Evolutionary conservation across 2,329 filamentous ascomycete species (phyloP).

Genomic region (Parasarocladium wereldwijsianum): DNA sequence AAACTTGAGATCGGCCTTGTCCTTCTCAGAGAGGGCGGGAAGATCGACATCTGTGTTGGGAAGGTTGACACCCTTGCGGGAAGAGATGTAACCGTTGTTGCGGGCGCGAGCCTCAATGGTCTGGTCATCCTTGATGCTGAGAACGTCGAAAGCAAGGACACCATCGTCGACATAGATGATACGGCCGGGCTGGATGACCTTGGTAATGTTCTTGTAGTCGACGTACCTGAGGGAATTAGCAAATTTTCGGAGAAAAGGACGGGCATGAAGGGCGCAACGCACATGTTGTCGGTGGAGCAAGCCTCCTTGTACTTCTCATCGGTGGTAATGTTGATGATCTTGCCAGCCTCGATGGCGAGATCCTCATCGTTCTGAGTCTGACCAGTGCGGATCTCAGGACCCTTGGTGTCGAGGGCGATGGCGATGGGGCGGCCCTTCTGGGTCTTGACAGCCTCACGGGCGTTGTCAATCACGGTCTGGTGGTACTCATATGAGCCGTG

Average conservation of each 20-base stretch:
- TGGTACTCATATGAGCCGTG: conserved; percentile 75
- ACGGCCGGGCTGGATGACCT: conserved; percentile 82
- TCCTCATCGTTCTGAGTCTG: conserved; percentile 75
- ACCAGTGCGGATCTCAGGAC: conserved; percentile 46
- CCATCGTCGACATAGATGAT: conserved; percentile 98
- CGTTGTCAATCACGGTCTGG: conserved; percentile 95
- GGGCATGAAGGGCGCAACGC: conserved; percentile 19
- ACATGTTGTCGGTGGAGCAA: conserved; percentile 90
- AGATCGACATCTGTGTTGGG: conserved; percentile 98
- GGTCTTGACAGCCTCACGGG: conserved; percentile 67
- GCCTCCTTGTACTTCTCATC: conserved; percentile 80
- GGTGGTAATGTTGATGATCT: conserved; percentile 88
- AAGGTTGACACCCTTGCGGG: conserved; percentile 97
- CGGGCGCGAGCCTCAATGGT: conserved; percentile 74
- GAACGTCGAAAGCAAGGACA: conserved; percentile 89
- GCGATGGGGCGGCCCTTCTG: conserved; percentile 77
- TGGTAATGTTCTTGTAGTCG: conserved; percentile 99
- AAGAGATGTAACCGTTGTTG: conserved; percentile 98
- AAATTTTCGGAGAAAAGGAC: conserved; percentile 5
- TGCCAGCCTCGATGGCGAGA: conserved; percentile 70
- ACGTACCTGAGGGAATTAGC: conserved; percentile 51
- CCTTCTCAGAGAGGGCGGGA: conserved; percentile 93
- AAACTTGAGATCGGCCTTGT: conserved; percentile 84
- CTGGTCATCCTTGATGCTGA: conserved; percentile 76
- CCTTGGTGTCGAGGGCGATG: conserved; percentile 74